Base-by-base conservation (phyloP, 768 basidiomycete species). In the Lactarius pseudohatsudake region DNA sequence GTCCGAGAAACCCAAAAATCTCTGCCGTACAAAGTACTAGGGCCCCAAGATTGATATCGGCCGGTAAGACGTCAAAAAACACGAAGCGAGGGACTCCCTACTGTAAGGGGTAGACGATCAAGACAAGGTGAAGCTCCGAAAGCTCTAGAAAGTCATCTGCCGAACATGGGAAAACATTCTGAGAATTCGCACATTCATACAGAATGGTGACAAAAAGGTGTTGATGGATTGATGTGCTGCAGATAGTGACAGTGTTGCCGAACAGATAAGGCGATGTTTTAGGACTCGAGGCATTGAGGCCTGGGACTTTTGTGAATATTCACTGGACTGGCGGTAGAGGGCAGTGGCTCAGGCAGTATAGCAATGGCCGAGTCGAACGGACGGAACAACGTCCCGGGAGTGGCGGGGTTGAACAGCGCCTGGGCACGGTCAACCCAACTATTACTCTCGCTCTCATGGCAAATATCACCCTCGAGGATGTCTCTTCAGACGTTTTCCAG, bases 111-210 rank as follows among this genome's bases (percentile, higher is more conserved):
- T 18, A 16, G 28, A 55, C 18, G 9, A 10, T 30, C 41, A 41
- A 18, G 41, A 41, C 41, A 18, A 22, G 30, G 20, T 30, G 15
- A 56, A 43, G 40, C 7, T 30, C n/a, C 20, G 28, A 43, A 53
- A 53, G 36, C 47, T 59, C 36, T 64, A 38, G 36, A 47, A 32
- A 59, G 34, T 34, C 26, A n/a, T 56, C 55, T 56, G 28, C 20
- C 30, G 20, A 3, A 34, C 55, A 30, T 11, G 32, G 55, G 30
- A 56, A 30, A 30, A 20, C 18, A 34, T 56, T 34, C 55, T 20
- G 28, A 20, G 36, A 59, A 30, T 54, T 64, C 64, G 40, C 57
- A 64, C 64, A 59, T 28, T 64, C 64, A 64, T 59, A 59, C 22
- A n/a, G 41, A 32, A 15, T 3, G 11, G 36, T 38, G 36, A 36